Evolutionary conservation across 129 eudicot genomes (phyloP).

Genomic region (Flaveria trinervia): DNA sequence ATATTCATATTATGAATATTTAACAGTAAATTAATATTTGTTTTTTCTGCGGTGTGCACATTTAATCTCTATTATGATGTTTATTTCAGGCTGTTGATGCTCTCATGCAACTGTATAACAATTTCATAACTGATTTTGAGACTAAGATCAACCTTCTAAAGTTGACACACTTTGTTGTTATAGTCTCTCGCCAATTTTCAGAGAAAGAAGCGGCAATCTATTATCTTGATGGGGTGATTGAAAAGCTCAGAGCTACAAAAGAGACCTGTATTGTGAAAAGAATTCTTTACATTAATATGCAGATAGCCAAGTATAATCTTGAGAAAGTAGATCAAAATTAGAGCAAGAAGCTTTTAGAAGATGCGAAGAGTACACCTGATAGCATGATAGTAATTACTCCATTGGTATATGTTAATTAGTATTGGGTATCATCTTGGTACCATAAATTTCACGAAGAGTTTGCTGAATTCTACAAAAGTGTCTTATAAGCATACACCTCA

Average conservation of each 20-base stretch:
- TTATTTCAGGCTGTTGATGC: constrained; percentile 83
- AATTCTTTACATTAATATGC: constrained; percentile 70
- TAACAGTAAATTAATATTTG: constrained; percentile 3
- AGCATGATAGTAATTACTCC: constrained; percentile 96
- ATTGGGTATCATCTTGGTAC: constrained; percentile 91
- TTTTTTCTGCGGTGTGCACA: constrained; percentile 7
- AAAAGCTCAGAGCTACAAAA: constrained; percentile 68
- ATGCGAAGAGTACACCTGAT: constrained; percentile 81
- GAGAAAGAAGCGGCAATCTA: constrained; percentile 79
- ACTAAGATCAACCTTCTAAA: constrained; percentile 92
- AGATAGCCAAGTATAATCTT: constrained; percentile 67
- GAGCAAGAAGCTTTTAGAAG: constrained; percentile 77
- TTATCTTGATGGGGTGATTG: constrained; percentile 74
- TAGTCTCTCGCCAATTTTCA: constrained; percentile 71
- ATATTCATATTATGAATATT: no score
- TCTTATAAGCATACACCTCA: constrained; percentile 85
- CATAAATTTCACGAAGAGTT: constrained; percentile 79
- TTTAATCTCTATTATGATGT: constrained; percentile 13
- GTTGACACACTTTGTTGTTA: constrained; percentile 91
- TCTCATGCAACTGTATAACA: constrained; percentile 71
- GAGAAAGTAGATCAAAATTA: constrained; percentile 81
- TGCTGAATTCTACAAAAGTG: constrained; percentile 87
- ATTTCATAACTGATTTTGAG: constrained; percentile 86
- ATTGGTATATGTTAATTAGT: constrained; percentile 80
- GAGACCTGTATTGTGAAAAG: constrained; percentile 76